Evolutionary conservation across 208 protist genomes (phyloP).

Genomic region (Trypanosomatidae sp.): DNA sequence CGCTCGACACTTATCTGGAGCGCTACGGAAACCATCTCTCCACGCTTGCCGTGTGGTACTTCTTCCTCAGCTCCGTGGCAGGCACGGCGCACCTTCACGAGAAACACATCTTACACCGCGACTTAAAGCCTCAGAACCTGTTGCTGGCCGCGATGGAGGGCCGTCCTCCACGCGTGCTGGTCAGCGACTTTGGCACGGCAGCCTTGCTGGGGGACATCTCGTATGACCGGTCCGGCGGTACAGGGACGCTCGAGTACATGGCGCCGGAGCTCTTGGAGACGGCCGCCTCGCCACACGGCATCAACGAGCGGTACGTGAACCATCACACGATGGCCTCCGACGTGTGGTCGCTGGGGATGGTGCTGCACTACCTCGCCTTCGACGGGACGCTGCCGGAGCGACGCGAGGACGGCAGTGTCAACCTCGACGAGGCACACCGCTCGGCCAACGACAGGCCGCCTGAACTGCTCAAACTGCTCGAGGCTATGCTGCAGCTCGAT

Average conservation of each 20-base stretch:
- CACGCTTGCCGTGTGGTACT: constrained; percentile 88
- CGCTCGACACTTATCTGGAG: constrained; percentile 81
- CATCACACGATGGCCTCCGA: constrained; percentile 73
- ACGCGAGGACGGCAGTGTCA: constrained; percentile 43
- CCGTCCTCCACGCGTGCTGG: constrained; percentile 72
- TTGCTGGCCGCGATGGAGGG: constrained; percentile 55
- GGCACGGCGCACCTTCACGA: constrained; percentile 79
- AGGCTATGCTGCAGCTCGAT: constrained; percentile 76
- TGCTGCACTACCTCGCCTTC: constrained; percentile 84
- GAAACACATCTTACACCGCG: constrained; percentile 87
- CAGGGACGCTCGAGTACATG: constrained; percentile 91
- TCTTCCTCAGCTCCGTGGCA: constrained; percentile 82
- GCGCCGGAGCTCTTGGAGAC: constrained; percentile 86
- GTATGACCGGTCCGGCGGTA: constrained; percentile 78
- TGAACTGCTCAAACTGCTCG: constrained; percentile 82
- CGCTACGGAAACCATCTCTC: constrained; percentile 65
- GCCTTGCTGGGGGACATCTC: constrained; percentile 56
- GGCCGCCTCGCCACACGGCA: constrained; percentile 17
- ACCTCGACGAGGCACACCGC: constrained; percentile 39
- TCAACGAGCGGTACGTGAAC: constrained; percentile 48
- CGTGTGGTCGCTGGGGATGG: constrained; percentile 90
- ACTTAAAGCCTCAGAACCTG: constrained; percentile 90
- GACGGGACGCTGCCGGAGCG: constrained; percentile 51
- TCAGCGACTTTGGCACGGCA: constrained; percentile 89
- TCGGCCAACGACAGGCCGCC: constrained; percentile 53